These are phyloP conservation scores for Boeremia exigua DNA, from an alignment of 2,329 filamentous ascomycete species.

Conservation along the genomic window DNA sequence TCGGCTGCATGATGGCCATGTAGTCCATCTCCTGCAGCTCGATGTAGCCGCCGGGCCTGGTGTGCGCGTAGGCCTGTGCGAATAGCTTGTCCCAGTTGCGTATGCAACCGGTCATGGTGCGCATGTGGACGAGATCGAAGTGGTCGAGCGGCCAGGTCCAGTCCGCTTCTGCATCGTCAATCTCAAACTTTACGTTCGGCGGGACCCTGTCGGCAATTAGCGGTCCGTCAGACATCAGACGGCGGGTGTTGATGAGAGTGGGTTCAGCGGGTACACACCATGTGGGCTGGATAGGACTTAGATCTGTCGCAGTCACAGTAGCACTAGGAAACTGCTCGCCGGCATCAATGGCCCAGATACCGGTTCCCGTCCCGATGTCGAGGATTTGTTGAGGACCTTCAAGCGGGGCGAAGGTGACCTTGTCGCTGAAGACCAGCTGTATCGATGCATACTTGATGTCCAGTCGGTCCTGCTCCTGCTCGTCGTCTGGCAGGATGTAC, in stretches of 20 bases:
- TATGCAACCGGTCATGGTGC: constrained; percentile 59
- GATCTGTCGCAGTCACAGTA: constrained; percentile 37
- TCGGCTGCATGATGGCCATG: constrained; percentile 30
- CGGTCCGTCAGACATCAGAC: no score
- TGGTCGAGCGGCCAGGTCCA: constrained; percentile 51
- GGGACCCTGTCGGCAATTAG: constrained; percentile 23
- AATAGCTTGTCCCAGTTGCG: constrained; percentile 60
- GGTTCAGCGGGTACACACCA: constrained; percentile 16
- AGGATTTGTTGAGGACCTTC: constrained; percentile 35
- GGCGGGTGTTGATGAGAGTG: no score
- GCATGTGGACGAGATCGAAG: constrained; percentile 64
- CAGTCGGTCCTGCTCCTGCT: constrained; percentile 34
- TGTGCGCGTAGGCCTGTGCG: constrained; percentile 55
- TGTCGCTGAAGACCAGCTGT: constrained; percentile 35
- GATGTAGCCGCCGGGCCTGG: constrained; percentile 36
- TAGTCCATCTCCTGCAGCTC: constrained; percentile 43
- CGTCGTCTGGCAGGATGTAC: constrained; percentile 35
- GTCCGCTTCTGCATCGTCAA: constrained; percentile 38
- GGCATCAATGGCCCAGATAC: constrained; percentile 46
- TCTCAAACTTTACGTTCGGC: constrained; percentile 36
- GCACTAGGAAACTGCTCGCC: constrained; percentile 34
- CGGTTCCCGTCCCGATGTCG: constrained; percentile 41
- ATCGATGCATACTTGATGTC: constrained; percentile 33
- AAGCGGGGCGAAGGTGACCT: constrained; percentile 35
- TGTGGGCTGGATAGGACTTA: constrained; percentile 45